Conservation (phyloP, 2,329 filamentous ascomycete species). For the Penicillium sp. region DNA sequence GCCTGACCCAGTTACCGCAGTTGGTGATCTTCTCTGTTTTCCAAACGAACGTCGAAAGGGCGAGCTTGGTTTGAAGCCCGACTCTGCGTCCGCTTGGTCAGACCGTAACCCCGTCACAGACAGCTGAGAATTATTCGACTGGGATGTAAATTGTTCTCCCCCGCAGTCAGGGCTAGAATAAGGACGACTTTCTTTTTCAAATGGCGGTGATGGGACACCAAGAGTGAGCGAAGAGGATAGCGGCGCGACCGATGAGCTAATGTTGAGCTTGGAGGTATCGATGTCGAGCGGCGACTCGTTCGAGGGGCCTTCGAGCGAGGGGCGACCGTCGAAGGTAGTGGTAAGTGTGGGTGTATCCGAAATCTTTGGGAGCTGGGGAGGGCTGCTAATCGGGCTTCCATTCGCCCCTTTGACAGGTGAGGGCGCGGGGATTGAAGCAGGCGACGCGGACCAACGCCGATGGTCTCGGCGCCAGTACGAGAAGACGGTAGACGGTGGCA, state of each 20-base stretch:
- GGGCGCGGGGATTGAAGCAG: conserved; percentile 24
- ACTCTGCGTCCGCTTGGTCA: conserved; percentile 29
- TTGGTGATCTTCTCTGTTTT: conserved; percentile 33
- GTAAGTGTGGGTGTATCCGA: conserved; percentile 28
- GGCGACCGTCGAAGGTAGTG: conserved; percentile 27
- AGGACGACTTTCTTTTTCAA: conserved; percentile 28
- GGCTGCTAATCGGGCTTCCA: conserved; percentile 23
- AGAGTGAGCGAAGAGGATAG: conserved; percentile 31
- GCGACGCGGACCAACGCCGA: conserved; percentile 35
- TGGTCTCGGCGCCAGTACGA: conserved; percentile 43
- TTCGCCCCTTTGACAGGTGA: conserved; percentile 20
- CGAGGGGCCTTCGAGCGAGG: conserved; percentile 23
- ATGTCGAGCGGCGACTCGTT: conserved; percentile 23
- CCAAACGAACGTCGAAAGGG: conserved; percentile 38
- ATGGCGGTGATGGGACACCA: conserved; percentile 25
- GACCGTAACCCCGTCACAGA: conserved; percentile 20
- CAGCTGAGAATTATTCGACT: conserved; percentile 28
- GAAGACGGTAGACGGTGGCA: conserved; percentile 41
- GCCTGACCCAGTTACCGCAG: conserved; percentile 23
- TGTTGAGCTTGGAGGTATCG: conserved; percentile 25
- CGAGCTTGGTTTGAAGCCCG: conserved; percentile 32
- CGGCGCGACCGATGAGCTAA: conserved; percentile 24
- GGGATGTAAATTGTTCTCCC: conserved; percentile 23
- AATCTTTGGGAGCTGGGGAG: conserved; percentile 36
- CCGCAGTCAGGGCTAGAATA: conserved; percentile 33